phyloP scores from a whole-genome alignment of 192 early-diverging fungal genomes.

The Coemansia sp. region DNA sequence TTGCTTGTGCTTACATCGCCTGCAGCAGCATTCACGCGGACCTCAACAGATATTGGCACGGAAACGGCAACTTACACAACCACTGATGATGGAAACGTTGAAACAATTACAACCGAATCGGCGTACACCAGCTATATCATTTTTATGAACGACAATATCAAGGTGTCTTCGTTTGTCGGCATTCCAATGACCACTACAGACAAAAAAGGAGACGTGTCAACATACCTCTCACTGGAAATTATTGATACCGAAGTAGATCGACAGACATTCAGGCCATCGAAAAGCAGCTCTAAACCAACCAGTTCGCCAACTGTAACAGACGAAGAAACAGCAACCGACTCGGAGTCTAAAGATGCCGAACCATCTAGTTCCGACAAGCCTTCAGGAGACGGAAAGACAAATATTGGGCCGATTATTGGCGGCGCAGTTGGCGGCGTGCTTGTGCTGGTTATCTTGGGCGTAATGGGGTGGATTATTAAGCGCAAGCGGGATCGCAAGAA shows the following conservation, averaged over 20 bases:
- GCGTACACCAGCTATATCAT: slow-evolving; percentile 37
- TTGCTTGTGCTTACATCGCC: slow-evolving; percentile 3
- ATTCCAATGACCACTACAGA: slow-evolving; percentile 34
- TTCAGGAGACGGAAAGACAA: slow-evolving; percentile 6
- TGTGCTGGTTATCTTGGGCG: slow-evolving; percentile 16
- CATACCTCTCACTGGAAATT: slow-evolving; percentile 20
- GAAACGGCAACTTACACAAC: slow-evolving; percentile 8
- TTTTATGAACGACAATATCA: slow-evolving; percentile 33
- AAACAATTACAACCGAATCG: slow-evolving; percentile 10
- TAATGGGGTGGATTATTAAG: slow-evolving; percentile 26
- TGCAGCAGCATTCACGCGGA: slow-evolving; percentile 21
- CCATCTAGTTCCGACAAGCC: background rate
- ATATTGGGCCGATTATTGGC: slow-evolving; percentile 30
- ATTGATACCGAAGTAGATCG: slow-evolving; percentile 1
- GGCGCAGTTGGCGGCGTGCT: slow-evolving; percentile 29
- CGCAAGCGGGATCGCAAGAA: slow-evolving; percentile 37
- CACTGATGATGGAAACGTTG: slow-evolving; percentile 6
- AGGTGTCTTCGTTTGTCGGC: slow-evolving; percentile 32
- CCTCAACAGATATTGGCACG: slow-evolving; percentile 22
- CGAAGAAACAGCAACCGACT: background rate
- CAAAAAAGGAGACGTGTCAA: slow-evolving; percentile 16
- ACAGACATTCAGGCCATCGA: slow-evolving; percentile 7
- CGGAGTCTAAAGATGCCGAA: background rate
- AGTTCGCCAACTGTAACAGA: too few relatives aligned
- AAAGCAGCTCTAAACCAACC: background rate